Evolutionary conservation across 495 filamentous ascomycete genomes (phyloP), one percentile per base, ranked within the genome.

Genomic region (Chaetomium tenue): DNA sequence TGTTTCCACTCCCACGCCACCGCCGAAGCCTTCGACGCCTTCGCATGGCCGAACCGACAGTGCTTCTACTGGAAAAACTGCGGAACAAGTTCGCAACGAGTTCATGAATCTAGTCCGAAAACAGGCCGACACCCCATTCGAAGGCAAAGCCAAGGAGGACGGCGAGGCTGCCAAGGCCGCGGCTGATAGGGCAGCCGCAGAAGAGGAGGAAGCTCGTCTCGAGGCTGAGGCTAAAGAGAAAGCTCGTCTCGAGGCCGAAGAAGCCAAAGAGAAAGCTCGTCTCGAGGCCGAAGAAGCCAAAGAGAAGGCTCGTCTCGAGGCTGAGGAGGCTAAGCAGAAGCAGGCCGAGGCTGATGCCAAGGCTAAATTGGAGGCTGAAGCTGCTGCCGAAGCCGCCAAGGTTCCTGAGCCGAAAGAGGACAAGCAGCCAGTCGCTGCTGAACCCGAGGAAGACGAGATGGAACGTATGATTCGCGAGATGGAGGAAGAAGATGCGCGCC

Each of bases 211-310:
- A 30, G 87, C 86, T 44, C n/a, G n/a, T n/a, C n/a, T n/a, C n/a
- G n/a, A n/a, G n/a, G 88, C 93, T 71, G 82, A 84, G 57, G 85
- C 91, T 64, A 84, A 85, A 60, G 79, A 80, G 50, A 82, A 83
- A 66, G 77, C 80, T 3, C 57, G 57, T 26, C 42, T 59, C 55
- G 77, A 83, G 58, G 73, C 78, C 30, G 82, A 80, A 70, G n/a
- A n/a, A n/a, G 79, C 82, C 33, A 82, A 84, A 47, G 79, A 81
- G 55, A 81, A 83, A 65, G 77, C 80, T 3, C 57, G 57, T 26
- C 42, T 59, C 55, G 77, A 83, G 58, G 73, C 78, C 30, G 82
- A 80, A 70, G 77, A 83, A 57, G 73, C 78, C 30, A 82, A 80
- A 70, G 73, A 57, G 70, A 76, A 77, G 9, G 74, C 74, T 7